A percentile compares a stretch with the other conserved stretches of the same genome.
Evolutionary conservation across 305 asterid genomes (phyloP).

Genomic region (Solanum hybrid): DNA sequence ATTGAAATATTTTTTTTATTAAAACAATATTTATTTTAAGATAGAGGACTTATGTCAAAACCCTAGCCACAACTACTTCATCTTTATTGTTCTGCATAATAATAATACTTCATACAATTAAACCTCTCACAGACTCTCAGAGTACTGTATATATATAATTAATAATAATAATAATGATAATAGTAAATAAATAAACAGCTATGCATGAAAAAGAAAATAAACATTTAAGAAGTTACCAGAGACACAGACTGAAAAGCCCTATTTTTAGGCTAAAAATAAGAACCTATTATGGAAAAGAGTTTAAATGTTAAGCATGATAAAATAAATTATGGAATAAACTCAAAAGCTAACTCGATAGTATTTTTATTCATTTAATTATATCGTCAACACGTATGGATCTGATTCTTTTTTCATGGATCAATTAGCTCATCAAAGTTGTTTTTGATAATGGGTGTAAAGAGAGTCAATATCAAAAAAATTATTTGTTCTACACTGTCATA

Average conservation of each 20-base stretch:
- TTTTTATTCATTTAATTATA: neutral
- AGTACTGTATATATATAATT: neutral
- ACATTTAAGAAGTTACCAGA: neutral
- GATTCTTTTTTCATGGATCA: neutral
- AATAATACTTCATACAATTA: neutral
- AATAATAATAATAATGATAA: neutral
- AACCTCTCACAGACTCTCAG: neutral
- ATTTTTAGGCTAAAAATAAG: neutral
- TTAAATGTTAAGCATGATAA: neutral
- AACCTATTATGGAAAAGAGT: neutral
- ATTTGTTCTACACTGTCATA: no score
- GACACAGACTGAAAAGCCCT: neutral
- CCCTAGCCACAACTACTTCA: constrained; percentile 24
- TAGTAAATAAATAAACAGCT: neutral
- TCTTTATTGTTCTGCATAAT: constrained; percentile 3
- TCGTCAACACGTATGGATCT: neutral
- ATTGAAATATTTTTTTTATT: neutral
- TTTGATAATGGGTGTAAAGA: neutral
- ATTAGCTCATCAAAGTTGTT: neutral
- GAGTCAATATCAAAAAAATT: no score
- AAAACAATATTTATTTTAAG: neutral
- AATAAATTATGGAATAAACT: neutral
- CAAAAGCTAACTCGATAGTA: neutral
- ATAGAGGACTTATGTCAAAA: constrained; percentile 7
- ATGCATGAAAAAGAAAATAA: neutral